Percentiles rank a stretch among this genome's conserved stretches.
Conservation (phyloP, 1,139 yeast genomes). For the Lodderomyces orthopsilosis region DNA sequence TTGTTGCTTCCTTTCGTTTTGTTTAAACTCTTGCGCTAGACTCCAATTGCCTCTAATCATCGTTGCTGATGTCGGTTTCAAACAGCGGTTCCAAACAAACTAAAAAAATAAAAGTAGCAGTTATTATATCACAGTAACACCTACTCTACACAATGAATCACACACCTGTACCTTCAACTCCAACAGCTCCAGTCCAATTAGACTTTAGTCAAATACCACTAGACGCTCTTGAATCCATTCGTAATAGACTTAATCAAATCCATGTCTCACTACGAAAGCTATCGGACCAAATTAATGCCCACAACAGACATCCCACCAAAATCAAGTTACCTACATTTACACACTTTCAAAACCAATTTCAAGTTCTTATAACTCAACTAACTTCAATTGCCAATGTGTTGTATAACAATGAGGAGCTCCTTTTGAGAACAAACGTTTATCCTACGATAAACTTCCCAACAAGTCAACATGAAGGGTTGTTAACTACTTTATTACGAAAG, state of each 20-base stretch:
- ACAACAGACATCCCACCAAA: constrained; percentile 38
- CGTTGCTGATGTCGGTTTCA: not conserved
- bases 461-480: constrained; percentile 73
- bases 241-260: constrained; percentile 45
- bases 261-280: constrained; percentile 43
- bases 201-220: constrained; percentile 32
- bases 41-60: constrained; percentile 48
- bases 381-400: constrained; percentile 69
- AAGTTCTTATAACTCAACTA: constrained; percentile 77
- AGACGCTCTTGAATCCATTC: constrained; percentile 42
- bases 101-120: constrained; percentile 1
- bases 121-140: not conserved
- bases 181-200: constrained; percentile 9
- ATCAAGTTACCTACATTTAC: constrained; percentile 41
- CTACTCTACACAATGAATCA: constrained; percentile 12
- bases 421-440: constrained; percentile 69
- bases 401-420: constrained; percentile 55
- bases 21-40: constrained; percentile 39
- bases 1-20: constrained; percentile 38
- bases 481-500: constrained; percentile 81
- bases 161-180: constrained; percentile 13
- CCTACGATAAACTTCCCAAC: constrained; percentile 86
- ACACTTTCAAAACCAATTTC: constrained; percentile 72
- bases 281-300: constrained; percentile 42
- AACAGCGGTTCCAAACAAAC: not conserved